Evolutionary conservation across 345 rosid species (phyloP), one percentile per base, ranked within the genome.

Genomic region (Psidium guajava): DNA sequence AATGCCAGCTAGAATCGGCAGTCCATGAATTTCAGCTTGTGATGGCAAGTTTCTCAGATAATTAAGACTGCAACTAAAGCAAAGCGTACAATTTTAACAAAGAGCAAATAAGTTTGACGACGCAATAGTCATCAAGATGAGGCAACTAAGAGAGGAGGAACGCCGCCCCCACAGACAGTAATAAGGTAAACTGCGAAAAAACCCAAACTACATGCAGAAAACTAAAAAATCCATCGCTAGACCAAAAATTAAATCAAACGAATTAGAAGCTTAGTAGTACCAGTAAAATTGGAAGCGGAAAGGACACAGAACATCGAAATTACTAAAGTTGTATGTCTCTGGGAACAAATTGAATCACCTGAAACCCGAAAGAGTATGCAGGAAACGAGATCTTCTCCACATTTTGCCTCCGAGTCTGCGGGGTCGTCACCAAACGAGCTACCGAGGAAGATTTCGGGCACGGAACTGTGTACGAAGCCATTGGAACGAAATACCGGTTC

Each of bases 391-490:
- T 25, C 64, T 57, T 89, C 69, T 69, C 88, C 82, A 57, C 80
- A 69, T 69, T 82, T 54, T 83, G 84, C 14, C 54, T 77, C 36
- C 88, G 82, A 84, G 44, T 74, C 73, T 83, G 87, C 54, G 86
- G 87, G 82, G 85, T n/a, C 88, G 95, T 91, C 87, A 94, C 91
- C 74, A 87, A 84, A 24, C 89, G 84, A 89, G 88, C 88, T 51
- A 85, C 81, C n/a, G 89, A 85, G 85, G 91, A 89, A 85, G 94
- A 89, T 87, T 95, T 96, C 77, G 96, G 93, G 87, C 91, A 92
- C 36, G 99, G 94, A 82, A 91, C 89, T 0, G 95, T 88, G 75
- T 88, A 86, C 51, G 96, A 91, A 27, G 95, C 94, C 99, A 96
- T 96, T 83, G 16, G 64, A 21, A 58, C 25, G 49, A 36, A 28